Evolutionary conservation across 2,329 filamentous ascomycete species (phyloP).

Genomic region (Exophiala sp.): DNA sequence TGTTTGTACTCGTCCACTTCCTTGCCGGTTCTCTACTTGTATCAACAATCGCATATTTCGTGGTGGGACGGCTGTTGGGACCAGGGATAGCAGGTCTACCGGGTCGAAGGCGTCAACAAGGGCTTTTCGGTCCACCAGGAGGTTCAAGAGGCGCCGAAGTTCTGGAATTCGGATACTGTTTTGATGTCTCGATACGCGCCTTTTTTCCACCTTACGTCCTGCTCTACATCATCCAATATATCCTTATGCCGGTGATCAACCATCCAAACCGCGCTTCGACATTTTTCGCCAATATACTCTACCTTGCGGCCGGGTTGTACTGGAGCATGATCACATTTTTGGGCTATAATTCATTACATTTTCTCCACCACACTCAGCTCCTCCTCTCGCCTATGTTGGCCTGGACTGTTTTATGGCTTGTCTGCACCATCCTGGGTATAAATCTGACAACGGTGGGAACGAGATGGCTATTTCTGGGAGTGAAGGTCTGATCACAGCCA

Average conservation of each 20-base stretch:
- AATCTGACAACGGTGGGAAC: constrained; percentile 45
- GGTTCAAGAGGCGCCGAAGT: constrained; percentile 49
- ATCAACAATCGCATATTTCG: constrained; percentile 61
- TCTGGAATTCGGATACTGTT: constrained; percentile 68
- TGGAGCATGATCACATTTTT: constrained; percentile 68
- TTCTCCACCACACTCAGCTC: constrained; percentile 64
- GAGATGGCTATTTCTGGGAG: constrained; percentile 44
- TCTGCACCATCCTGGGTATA: constrained; percentile 47
- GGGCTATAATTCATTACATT: constrained; percentile 66
- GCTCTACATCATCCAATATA: constrained; percentile 64
- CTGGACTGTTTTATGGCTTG: constrained; percentile 58
- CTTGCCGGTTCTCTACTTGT: constrained; percentile 58
- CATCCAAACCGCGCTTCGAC: constrained; percentile 44
- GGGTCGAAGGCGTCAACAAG: constrained; percentile 48
- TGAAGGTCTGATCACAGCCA: constrained; percentile 26
- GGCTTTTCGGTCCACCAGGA: constrained; percentile 56
- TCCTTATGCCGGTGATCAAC: constrained; percentile 59
- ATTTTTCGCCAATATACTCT: constrained; percentile 63
- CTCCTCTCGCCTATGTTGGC: constrained; percentile 61
- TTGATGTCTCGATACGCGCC: constrained; percentile 65
- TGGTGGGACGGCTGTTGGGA: constrained; percentile 60
- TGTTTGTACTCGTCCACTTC: constrained; percentile 58
- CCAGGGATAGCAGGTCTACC: constrained; percentile 46
- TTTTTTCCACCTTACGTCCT: constrained; percentile 67
- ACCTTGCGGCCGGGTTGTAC: constrained; percentile 62